phyloP scores from a whole-genome alignment of 495 filamentous ascomycete genomes.

The Hypoxylon trugodes region DNA sequence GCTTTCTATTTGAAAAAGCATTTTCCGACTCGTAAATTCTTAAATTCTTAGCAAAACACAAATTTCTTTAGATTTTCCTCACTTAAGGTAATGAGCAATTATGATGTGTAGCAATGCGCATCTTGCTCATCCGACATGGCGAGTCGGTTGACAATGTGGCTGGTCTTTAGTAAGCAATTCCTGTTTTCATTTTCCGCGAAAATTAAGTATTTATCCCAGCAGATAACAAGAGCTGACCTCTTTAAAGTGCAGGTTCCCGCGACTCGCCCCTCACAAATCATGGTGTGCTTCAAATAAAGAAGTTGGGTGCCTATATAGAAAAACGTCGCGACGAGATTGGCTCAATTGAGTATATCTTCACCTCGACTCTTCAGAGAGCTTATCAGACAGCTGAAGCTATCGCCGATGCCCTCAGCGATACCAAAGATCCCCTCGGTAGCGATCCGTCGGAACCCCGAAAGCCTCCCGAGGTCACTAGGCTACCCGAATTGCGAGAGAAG shows the following conservation, averaged over 20 bases:
- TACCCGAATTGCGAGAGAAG: constrained; percentile 70
- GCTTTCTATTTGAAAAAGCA: constrained; percentile 18
- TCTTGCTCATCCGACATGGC: constrained; percentile 84
- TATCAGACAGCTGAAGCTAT: constrained; percentile 73
- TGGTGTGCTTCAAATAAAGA: constrained; percentile 76
- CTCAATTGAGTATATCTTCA: constrained; percentile 70
- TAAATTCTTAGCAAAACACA: background rate
- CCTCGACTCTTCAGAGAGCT: constrained; percentile 82
- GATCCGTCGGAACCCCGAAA: constrained; percentile 9
- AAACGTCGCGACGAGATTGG: constrained; percentile 49
- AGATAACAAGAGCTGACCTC: constrained; percentile 34
- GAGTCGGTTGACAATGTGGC: constrained; percentile 90
- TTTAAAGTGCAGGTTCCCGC: constrained; percentile 73
- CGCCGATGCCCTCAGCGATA: constrained; percentile 65
- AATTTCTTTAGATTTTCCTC: background rate
- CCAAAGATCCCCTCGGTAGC: constrained; percentile 46
- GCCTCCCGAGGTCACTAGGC: constrained; percentile 51
- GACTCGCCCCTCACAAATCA: constrained; percentile 85
- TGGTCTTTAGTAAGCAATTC: constrained; percentile 66
- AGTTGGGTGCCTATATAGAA: constrained; percentile 68
- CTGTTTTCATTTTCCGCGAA: background rate
- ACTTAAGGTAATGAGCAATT: constrained; percentile 10
- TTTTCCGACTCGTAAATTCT: constrained; percentile 1
- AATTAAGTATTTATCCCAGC: no score
- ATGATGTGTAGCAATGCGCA: constrained; percentile 59